phyloP scores from a whole-genome alignment of 2,329 filamentous ascomycete genomes.

The Atkinsonella texensis region DNA sequence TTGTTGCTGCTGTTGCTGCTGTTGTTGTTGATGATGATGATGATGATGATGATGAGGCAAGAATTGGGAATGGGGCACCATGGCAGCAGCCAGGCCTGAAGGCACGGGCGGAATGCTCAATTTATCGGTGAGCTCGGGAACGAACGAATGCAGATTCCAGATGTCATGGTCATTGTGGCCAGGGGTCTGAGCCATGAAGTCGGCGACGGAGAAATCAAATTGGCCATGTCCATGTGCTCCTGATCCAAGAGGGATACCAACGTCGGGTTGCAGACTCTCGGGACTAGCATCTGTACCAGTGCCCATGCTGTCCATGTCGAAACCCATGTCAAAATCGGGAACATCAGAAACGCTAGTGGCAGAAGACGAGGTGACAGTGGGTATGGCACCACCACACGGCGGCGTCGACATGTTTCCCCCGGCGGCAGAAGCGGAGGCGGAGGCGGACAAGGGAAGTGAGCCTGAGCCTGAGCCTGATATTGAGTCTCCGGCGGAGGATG shows the following conservation, averaged over 20 bases:
- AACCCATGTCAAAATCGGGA: slow-evolving; percentile 20
- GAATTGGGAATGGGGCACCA: slow-evolving; percentile 8
- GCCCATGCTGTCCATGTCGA: slow-evolving; percentile 15
- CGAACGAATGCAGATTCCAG: slow-evolving; percentile 14
- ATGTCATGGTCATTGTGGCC: slow-evolving; percentile 10
- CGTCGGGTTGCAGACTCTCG: slow-evolving; percentile 15
- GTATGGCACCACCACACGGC: neutral
- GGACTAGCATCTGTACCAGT: slow-evolving; percentile 19
- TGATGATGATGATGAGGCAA: too few species aligned
- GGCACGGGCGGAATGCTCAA: slow-evolving; percentile 20
- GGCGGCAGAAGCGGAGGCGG: neutral
- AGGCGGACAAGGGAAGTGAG: neutral
- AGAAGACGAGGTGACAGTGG: slow-evolving; percentile 1
- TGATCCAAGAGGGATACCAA: neutral
- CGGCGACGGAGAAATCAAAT: slow-evolving; percentile 24
- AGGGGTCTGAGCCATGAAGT: slow-evolving; percentile 17
- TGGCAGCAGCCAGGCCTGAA: neutral
- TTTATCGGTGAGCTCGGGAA: slow-evolving; percentile 15
- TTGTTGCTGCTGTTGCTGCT: slow-evolving; percentile 8
- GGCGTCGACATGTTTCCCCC: neutral
- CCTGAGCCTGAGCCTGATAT: neutral
- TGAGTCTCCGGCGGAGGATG: slow-evolving; percentile 10
- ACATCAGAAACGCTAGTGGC: slow-evolving; percentile 11
- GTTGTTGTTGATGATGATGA: slow-evolving; percentile 3
- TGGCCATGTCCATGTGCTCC: slow-evolving; percentile 9